These are phyloP conservation scores for Russula dissimulans DNA, from an alignment of 768 basidiomycete species.

Conservation along the genomic window DNA sequence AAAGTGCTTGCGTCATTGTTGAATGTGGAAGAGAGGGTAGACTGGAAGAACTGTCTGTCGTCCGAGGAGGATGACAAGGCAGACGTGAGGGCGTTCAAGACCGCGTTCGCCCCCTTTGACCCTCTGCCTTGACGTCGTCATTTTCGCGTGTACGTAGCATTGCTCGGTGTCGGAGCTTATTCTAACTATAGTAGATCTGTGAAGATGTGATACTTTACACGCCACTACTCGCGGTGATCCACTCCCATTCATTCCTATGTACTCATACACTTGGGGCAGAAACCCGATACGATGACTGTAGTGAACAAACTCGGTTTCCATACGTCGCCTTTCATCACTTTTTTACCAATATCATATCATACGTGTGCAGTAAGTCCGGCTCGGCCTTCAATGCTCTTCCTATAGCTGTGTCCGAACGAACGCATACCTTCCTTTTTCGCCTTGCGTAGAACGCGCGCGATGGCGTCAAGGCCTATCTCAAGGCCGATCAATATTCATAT, in stretches of 20 bases:
- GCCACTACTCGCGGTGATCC: too few species aligned
- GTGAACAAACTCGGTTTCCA: background rate
- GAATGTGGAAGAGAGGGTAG: constrained; percentile 65
- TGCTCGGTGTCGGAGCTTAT: background rate
- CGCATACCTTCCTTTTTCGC: constrained; percentile 52
- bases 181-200: too few species aligned
- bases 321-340: background rate
- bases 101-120: constrained; percentile 70
- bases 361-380: background rate
- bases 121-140: constrained; percentile 29
- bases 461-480: constrained; percentile 70
- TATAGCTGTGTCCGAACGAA: constrained; percentile 64
- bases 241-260: background rate
- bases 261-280: background rate
- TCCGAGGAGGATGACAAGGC: constrained; percentile 77
- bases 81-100: constrained; percentile 78
- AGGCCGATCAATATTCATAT: background rate
- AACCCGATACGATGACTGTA: background rate
- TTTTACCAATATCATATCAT: background rate
- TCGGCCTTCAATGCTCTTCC: constrained; percentile 39
- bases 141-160: background rate
- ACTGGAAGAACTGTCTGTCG: constrained; percentile 87
- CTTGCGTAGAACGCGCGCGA: constrained; percentile 65
- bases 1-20: constrained; percentile 74
- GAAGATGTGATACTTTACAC: too few species aligned